phyloP scores from a whole-genome alignment of 2,329 filamentous ascomycete species.

The Ceratocystis cubensis region DNA sequence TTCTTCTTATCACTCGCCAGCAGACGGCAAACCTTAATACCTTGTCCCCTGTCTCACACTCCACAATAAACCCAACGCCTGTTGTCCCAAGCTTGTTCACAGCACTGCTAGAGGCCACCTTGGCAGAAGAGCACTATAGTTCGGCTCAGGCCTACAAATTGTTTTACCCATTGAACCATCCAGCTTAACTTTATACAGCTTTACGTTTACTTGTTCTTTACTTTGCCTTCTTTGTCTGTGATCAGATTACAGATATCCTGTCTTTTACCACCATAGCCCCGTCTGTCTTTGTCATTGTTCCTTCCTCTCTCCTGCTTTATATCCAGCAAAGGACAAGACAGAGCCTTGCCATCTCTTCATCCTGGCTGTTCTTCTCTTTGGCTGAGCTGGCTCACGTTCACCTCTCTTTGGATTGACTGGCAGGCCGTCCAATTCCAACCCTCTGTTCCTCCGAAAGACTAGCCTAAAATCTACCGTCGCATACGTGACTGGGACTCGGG shows the following conservation, averaged over 20 bases:
- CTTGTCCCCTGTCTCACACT: neutral
- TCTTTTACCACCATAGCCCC: neutral
- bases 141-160: slow-evolving; percentile 5
- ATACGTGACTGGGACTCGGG: slow-evolving; percentile 1
- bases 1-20: neutral
- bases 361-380: neutral
- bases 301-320: neutral
- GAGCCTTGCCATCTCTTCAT: neutral
- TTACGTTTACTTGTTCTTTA: neutral
- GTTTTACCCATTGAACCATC: neutral
- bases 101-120: slow-evolving; percentile 18
- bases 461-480: slow-evolving; percentile 8
- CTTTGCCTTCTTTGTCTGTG: slow-evolving; percentile 1
- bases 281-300: neutral
- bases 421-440: slow-evolving; percentile 6
- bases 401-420: slow-evolving; percentile 1
- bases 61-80: neutral
- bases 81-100: neutral
- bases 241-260: neutral
- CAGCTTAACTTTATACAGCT: neutral
- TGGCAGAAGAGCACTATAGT: slow-evolving; percentile 14
- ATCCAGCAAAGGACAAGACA: neutral
- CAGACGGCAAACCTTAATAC: neutral
- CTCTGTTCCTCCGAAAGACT: slow-evolving; percentile 9
- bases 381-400: slow-evolving; percentile 6